Percentiles rank a stretch among this genome's conserved stretches.
These are phyloP conservation scores for Xylaria sp. DNA, from an alignment of 2,329 filamentous ascomycete genomes.

Conservation along the genomic window DNA sequence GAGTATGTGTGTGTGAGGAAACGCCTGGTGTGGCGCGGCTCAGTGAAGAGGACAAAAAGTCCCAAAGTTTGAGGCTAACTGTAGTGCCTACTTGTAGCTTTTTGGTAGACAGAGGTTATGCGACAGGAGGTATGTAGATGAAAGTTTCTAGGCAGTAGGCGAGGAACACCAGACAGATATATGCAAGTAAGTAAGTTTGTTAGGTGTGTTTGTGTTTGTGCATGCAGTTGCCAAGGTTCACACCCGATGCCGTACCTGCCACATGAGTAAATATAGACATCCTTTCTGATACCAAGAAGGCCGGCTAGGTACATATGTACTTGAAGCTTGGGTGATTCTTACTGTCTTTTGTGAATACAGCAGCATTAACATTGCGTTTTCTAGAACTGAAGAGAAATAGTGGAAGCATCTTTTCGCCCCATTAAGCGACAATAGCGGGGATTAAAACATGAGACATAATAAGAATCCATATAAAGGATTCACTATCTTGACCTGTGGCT, in stretches of 20 bases:
- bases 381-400: neutral
- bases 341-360: neutral
- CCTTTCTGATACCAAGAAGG: neutral
- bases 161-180: neutral
- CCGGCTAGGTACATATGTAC: neutral
- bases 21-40: neutral
- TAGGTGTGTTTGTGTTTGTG: neutral
- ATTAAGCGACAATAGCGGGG: neutral
- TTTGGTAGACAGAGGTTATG: neutral
- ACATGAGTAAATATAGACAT: constrained; percentile 1
- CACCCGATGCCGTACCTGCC: constrained; percentile 3
- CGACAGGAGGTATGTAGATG: neutral
- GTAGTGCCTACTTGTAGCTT: neutral
- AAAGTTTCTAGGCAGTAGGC: neutral
- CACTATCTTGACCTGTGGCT: neutral
- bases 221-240: constrained; percentile 10
- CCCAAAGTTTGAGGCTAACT: neutral
- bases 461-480: neutral
- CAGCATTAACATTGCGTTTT: neutral
- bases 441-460: neutral
- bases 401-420: neutral
- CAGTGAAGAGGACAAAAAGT: neutral
- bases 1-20: neutral
- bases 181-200: neutral
- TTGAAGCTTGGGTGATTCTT: neutral